phyloP scores from a whole-genome alignment of 176 grass and related monocot genomes.

The Oryza brachyantha region DNA sequence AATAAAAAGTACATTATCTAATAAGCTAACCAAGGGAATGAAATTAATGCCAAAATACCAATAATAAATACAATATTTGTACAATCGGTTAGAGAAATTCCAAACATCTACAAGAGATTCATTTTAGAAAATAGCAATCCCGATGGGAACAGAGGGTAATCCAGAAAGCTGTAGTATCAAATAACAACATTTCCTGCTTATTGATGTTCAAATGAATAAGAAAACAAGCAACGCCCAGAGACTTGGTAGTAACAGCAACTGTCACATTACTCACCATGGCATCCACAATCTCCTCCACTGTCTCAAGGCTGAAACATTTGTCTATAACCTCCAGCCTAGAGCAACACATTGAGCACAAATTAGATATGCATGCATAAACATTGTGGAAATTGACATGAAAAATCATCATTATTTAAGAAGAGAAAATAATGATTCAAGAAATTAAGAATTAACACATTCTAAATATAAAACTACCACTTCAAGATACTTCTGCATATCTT shows the following conservation, averaged over 20 bases:
- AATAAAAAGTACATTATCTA: not conserved
- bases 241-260: not conserved
- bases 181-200: not conserved
- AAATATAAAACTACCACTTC: not conserved
- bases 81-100: not conserved
- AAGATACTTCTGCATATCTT: not conserved
- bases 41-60: not conserved
- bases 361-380: not conserved
- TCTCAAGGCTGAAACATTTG: conserved; percentile 83
- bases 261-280: conserved; percentile 60
- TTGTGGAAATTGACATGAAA: not conserved
- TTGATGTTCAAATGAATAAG: conserved; percentile 11
- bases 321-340: conserved; percentile 81
- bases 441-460: not conserved
- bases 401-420: not conserved
- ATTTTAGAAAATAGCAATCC: not conserved
- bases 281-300: conserved; percentile 90
- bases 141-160: not conserved
- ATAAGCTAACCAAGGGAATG: not conserved
- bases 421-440: not conserved
- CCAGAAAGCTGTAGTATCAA: not conserved
- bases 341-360: conserved; percentile 35
- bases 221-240: not conserved
- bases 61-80: not conserved
- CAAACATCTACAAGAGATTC: not conserved